Conservation (phyloP, 2,329 filamentous ascomycete genomes). For the Trematosphaeria pertusa region DNA sequence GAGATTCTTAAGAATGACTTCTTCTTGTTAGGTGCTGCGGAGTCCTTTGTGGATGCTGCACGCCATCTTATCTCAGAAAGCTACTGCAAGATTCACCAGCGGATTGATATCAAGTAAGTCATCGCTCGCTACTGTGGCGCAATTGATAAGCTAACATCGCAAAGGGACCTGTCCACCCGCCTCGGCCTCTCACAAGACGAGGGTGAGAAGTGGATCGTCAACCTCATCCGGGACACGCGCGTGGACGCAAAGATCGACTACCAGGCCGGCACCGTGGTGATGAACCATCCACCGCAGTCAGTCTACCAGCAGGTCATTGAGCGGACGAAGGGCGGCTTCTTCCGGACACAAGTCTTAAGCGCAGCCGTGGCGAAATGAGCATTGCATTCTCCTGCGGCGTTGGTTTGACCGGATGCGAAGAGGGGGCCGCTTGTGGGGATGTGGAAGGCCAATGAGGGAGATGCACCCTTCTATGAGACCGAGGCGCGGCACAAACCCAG, state of each 20-base stretch:
- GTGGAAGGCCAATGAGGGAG: neutral
- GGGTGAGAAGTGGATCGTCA: constrained; percentile 99
- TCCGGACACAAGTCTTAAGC: constrained; percentile 93
- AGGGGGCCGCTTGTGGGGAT: constrained; percentile 14
- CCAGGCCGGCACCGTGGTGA: constrained; percentile 96
- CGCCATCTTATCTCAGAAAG: constrained; percentile 97
- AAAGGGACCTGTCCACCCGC: constrained; percentile 83
- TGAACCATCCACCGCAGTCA: constrained; percentile 98
- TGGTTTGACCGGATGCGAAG: neutral
- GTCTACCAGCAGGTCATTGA: constrained; percentile 99
- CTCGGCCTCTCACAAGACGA: constrained; percentile 92
- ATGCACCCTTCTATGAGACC: too few relatives aligned
- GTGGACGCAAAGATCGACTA: constrained; percentile 99
- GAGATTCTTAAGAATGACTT: constrained; percentile 92
- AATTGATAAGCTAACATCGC: constrained; percentile 17
- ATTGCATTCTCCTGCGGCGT: neutral
- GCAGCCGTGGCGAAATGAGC: constrained; percentile 58
- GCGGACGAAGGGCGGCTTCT: constrained; percentile 98
- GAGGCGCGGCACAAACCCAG: too few relatives aligned
- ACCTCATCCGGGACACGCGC: constrained; percentile 95
- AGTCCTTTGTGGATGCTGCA: constrained; percentile 91
- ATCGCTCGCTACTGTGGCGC: neutral
- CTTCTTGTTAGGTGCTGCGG: constrained; percentile 85
- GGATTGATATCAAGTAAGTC: constrained; percentile 89
- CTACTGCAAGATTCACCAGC: constrained; percentile 99